phyloP scores from a whole-genome alignment of 2,329 filamentous ascomycete species.

The Alternaria longipes region DNA sequence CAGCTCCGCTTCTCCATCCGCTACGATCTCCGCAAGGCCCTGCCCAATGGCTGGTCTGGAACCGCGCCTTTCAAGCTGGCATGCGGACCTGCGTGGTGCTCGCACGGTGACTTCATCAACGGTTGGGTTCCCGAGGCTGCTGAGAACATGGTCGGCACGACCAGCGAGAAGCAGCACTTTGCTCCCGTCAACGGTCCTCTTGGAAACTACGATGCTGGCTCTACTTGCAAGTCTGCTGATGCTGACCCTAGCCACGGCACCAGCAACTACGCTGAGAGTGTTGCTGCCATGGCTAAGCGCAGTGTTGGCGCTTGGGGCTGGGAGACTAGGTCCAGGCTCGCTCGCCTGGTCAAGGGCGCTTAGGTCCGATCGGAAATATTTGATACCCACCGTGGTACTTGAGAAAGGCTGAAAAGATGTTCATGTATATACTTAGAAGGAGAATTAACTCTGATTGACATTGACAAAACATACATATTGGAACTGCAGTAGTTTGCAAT shows the following conservation, averaged over 20 bases:
- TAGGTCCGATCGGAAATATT: neutral
- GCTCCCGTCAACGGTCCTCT: conserved; percentile 47
- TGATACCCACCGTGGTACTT: neutral
- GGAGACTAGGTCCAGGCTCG: conserved; percentile 28
- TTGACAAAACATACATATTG: neutral
- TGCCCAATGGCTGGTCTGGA: conserved; percentile 58
- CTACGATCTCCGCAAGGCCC: conserved; percentile 56
- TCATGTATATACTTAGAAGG: conserved; percentile 15
- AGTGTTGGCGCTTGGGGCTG: conserved; percentile 27
- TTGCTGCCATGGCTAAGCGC: conserved; percentile 36
- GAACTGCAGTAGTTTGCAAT: neutral
- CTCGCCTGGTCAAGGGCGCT: conserved; percentile 7
- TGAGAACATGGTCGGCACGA: conserved; percentile 54
- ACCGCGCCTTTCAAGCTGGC: conserved; percentile 56
- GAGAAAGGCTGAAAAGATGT: neutral
- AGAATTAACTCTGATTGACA: neutral
- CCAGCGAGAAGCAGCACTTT: conserved; percentile 49
- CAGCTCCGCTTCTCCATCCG: conserved; percentile 60
- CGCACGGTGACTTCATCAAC: conserved; percentile 61
- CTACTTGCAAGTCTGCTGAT: conserved; percentile 51
- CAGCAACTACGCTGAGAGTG: conserved; percentile 53
- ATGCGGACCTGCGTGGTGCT: conserved; percentile 53
- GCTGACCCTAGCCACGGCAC: conserved; percentile 55
- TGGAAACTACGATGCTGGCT: conserved; percentile 43
- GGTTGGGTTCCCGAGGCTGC: conserved; percentile 57